These are phyloP conservation scores for Lathyrus tuberosus DNA, from an alignment of 306 rosid species.

Conservation along the genomic window DNA sequence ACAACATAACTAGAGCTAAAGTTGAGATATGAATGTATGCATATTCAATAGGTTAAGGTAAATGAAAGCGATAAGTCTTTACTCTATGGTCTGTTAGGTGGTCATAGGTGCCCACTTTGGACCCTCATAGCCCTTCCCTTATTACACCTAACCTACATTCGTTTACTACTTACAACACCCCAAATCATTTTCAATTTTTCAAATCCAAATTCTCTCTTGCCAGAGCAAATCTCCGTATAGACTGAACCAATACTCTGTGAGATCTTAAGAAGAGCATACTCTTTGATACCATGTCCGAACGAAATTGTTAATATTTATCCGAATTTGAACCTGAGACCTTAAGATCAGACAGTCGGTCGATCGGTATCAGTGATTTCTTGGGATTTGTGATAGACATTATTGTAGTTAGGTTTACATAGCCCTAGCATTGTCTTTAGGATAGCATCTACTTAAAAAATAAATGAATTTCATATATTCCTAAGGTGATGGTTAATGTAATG, in stretches of 20 bases:
- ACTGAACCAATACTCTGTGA: no score
- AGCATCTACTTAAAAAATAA: background rate
- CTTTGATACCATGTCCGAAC: no score
- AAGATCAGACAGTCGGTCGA: background rate
- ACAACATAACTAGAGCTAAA: slow-evolving; percentile 34
- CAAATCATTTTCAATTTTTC: no score
- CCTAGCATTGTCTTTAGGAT: background rate
- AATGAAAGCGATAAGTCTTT: slow-evolving; percentile 47
- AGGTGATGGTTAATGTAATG: background rate
- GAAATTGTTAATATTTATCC: no score
- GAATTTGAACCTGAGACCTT: background rate
- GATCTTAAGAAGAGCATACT: no score
- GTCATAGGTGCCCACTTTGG: slow-evolving; percentile 48
- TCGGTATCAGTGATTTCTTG: background rate
- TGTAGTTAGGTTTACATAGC: background rate
- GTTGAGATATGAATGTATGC: background rate
- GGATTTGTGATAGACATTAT: slow-evolving; percentile 6
- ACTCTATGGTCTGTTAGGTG: slow-evolving; percentile 36
- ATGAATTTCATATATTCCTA: background rate
- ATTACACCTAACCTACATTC: slow-evolving; percentile 36
- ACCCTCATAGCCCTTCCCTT: slow-evolving; percentile 40
- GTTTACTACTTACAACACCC: background rate
- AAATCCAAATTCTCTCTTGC: no score
- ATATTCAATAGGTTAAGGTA: slow-evolving; percentile 8
- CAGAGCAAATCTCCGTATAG: no score